phyloP scores from a whole-genome alignment of 176 grass and related monocot species.

The Leersia perrieri region DNA sequence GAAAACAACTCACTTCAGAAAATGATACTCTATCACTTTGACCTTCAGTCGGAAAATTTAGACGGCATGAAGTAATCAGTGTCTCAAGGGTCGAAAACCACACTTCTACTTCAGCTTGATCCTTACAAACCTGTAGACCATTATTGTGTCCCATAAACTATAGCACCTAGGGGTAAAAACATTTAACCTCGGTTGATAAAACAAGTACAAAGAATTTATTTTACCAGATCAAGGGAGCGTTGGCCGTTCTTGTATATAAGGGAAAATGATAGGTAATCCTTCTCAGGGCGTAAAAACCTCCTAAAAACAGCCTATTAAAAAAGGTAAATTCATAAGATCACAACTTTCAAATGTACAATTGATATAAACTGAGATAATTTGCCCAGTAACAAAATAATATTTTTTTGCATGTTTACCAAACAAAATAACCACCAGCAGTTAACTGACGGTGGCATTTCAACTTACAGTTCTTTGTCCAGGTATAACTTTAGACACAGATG shows the following conservation, averaged over 20 bases:
- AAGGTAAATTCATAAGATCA: conserved; percentile 21
- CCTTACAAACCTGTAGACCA: conserved; percentile 78
- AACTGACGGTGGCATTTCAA: conserved; percentile 23
- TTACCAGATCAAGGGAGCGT: conserved; percentile 96
- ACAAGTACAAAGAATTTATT: conserved; percentile 23
- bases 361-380: background rate
- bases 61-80: conserved; percentile 52
- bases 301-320: conserved; percentile 70
- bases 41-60: conserved; percentile 43
- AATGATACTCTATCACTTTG: conserved; percentile 56
- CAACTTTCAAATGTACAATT: conserved; percentile 14
- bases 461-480: conserved; percentile 95
- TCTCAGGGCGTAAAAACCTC: conserved; percentile 81
- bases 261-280: conserved; percentile 99
- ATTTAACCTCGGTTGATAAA: conserved; percentile 18
- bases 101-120: conserved; percentile 88
- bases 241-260: conserved; percentile 86
- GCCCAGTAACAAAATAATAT: background rate
- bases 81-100: conserved; percentile 76
- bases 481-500: conserved; percentile 72
- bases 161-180: conserved; percentile 13
- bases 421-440: conserved; percentile 6
- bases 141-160: background rate
- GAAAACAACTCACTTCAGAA: conserved; percentile 74
- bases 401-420: background rate